A percentile compares a stretch with the other conserved stretches of the same genome.
phyloP scores from a whole-genome alignment of 2,329 filamentous ascomycete genomes.

The Epichloe sylvatica region DNA sequence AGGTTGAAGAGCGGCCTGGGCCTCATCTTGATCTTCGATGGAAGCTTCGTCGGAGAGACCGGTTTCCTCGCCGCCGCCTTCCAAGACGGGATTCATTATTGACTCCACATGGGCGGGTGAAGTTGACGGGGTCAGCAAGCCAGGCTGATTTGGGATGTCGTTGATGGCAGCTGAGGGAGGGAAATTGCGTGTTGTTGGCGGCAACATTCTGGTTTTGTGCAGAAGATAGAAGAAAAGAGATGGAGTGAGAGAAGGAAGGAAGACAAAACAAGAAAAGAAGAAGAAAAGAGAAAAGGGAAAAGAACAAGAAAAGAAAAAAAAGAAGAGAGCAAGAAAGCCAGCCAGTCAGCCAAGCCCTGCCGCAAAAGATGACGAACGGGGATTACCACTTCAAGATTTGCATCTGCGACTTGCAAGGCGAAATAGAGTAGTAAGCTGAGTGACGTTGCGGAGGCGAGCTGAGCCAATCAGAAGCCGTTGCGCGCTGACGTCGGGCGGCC shows the following conservation, averaged over 20 bases:
- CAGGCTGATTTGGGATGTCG: background rate
- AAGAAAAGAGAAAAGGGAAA: background rate
- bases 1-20: conserved; percentile 45
- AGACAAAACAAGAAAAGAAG: no score
- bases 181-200: no score
- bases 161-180: background rate
- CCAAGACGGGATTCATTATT: background rate
- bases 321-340: background rate
- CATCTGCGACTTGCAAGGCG: background rate
- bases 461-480: background rate
- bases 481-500: background rate
- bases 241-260: background rate
- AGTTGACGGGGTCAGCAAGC: background rate
- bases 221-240: background rate
- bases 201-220: no score
- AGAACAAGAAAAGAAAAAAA: background rate
- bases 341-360: background rate
- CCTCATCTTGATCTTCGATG: conserved; percentile 36
- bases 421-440: background rate
- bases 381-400: background rate
- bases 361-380: background rate
- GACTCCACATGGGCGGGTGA: background rate
- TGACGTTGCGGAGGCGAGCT: background rate
- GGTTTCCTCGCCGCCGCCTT: conserved; percentile 7
- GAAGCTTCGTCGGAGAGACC: conserved; percentile 11